A percentile compares a stretch with the other conserved stretches of the same genome.
phyloP scores from a whole-genome alignment of 2,329 filamentous ascomycete genomes.

The Sporothrix sp. region DNA sequence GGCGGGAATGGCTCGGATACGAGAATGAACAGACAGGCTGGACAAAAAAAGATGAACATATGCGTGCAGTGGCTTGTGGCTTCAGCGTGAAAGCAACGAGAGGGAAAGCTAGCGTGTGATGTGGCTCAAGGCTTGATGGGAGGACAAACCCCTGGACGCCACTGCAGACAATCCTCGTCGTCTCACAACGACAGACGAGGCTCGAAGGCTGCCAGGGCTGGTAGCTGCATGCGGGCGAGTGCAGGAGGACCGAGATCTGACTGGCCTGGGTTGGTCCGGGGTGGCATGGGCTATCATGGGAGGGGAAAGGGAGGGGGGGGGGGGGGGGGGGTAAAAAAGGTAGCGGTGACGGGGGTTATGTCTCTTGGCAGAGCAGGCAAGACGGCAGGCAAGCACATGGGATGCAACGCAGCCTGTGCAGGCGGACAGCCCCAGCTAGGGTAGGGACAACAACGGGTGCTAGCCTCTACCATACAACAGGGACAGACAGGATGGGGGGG shows the following conservation, averaged over 20 bases:
- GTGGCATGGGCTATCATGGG: no score
- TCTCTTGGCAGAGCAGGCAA: not conserved
- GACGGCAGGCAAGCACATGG: not conserved
- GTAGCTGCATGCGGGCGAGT: not conserved
- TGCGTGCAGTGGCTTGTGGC: not conserved
- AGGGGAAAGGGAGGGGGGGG: not conserved
- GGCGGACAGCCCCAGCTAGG: no score
- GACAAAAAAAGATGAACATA: not conserved
- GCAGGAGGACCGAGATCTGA: not conserved
- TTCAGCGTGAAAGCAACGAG: not conserved
- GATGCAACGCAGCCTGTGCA: no score
- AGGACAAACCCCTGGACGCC: not conserved
- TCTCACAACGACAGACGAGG: no score
- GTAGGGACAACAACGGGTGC: not conserved
- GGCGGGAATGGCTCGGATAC: not conserved
- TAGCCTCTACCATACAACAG: constrained; percentile 2
- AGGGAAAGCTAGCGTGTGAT: not conserved
- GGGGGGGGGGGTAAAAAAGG: no score
- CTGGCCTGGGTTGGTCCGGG: no score
- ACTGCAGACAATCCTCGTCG: not conserved
- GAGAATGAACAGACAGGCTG: not conserved
- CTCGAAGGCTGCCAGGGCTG: not conserved
- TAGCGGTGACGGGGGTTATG: no score
- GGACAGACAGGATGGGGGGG: no score
- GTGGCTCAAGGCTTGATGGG: not conserved